A percentile compares a stretch with the other conserved stretches of the same genome.
These are phyloP conservation scores for Trypanosoma theileri DNA, from an alignment of 208 protist species.

Conservation along the genomic window DNA sequence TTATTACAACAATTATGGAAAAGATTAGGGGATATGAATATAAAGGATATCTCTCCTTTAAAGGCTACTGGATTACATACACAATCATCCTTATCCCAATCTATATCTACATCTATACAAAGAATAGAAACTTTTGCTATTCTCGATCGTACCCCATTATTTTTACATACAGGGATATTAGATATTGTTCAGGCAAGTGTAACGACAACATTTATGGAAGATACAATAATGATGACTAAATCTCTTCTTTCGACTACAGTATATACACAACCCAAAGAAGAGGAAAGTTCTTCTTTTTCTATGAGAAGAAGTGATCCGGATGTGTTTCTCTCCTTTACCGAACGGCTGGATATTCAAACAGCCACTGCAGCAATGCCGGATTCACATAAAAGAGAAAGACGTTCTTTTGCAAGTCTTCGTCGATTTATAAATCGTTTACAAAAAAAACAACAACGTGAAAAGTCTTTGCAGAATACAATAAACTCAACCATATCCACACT, in stretches of 20 bases:
- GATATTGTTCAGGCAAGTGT: constrained; percentile 25
- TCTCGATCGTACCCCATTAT: constrained; percentile 11
- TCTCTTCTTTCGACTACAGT: not conserved
- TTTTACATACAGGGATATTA: constrained; percentile 15
- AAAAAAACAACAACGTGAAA: not conserved
- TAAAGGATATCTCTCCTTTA: not conserved
- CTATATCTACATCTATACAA: not conserved
- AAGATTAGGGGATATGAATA: not conserved
- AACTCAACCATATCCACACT: not conserved
- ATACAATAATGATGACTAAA: not conserved
- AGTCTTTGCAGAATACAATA: not conserved
- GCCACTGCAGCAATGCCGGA: constrained; percentile 17
- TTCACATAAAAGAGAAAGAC: not conserved
- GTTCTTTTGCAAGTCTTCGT: constrained; percentile 25
- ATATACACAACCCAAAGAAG: too few relatives aligned
- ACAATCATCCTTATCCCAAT: not conserved
- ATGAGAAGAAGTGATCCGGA: not conserved
- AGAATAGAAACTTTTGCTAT: constrained; percentile 2
- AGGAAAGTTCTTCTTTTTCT: too few relatives aligned
- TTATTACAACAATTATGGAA: constrained; percentile 9
- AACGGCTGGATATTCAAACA: constrained; percentile 3
- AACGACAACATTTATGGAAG: not conserved
- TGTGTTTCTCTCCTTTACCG: constrained; percentile 18
- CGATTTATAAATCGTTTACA: constrained; percentile 10
- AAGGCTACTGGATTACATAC: not conserved